Base-by-base conservation (phyloP, 1,139 yeast species). In the Casaregolazyma lundiana region DNA sequence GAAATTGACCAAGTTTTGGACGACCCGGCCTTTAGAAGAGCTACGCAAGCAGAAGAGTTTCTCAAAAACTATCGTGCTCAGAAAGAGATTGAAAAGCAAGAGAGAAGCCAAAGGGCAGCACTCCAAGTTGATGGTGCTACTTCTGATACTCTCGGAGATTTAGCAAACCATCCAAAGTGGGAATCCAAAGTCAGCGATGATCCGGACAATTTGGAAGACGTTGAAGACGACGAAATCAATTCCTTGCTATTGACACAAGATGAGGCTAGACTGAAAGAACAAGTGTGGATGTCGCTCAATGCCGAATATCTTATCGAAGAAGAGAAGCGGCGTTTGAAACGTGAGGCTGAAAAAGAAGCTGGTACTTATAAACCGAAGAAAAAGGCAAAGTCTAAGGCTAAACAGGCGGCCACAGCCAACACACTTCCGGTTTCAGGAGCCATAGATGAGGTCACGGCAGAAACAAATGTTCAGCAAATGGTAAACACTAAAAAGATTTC, bases 271-370 rank as follows among this genome's bases (percentile, higher is more conserved):
- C 60, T 81, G 58, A 90, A 87, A 65, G 89, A 86, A 54, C 73
- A 83, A 51, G 78, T 89, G 4, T 92, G 98, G 97, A 79, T 85
- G 48, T 89, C 94, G 1, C 72, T 87, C 46, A 88, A 92, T 65
- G 86, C 85, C 50, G 97, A 90, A 29, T 94, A 81, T 59, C 70
- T 92, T 49, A 66, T 88, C 20, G 94, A 84, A 44, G 96, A 88
- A 65, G 97, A 92, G 58, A 79, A 79, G 56, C 89, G 88, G 63
- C 71, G 92, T 52, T 73, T 90, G 53, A 87, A 90, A 61, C 76
- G 77, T 45, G 96, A 90, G 61, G 94, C 96, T 0, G 98, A 94
- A 67, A 80, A 78, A 50, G 64, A 64, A 21, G 63, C 63, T 5
- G 75, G 75, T 9, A 61, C 62, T 17, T 60, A 59, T 43, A 60